These are phyloP conservation scores for Mycena leptocephala DNA, from an alignment of 768 basidiomycete species.

Conservation along the genomic window DNA sequence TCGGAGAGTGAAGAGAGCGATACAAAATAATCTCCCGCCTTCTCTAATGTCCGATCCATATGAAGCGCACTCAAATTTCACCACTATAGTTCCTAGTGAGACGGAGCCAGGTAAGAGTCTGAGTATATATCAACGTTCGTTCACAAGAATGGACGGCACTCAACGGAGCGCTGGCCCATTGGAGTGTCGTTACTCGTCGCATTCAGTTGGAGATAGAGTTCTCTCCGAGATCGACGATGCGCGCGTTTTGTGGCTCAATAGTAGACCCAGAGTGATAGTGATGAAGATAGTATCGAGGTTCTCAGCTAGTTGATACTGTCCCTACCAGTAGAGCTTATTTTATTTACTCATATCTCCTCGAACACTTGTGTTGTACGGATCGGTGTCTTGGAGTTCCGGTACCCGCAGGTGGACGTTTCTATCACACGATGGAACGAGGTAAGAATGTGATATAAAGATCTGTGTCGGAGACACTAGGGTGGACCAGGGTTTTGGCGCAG, in stretches of 20 bases:
- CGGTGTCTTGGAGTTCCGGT: no score
- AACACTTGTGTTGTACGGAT: not conserved
- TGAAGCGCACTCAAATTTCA: not conserved
- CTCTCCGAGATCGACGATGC: no score
- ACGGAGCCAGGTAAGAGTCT: not conserved
- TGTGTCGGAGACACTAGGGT: no score
- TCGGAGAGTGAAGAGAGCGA: not conserved
- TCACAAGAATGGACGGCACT: not conserved
- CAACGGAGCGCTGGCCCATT: not conserved
- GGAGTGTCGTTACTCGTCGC: not conserved
- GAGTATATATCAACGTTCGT: not conserved
- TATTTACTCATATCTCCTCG: not conserved
- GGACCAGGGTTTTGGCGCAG: no score
- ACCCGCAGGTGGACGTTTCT: no score
- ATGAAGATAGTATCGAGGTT: no score
- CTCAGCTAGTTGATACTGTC: no score
- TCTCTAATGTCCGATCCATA: not conserved
- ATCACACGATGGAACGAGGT: no score
- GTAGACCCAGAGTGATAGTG: no score
- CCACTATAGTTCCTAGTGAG: not conserved
- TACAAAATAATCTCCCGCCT: not conserved
- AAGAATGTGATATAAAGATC: no score
- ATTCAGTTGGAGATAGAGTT: not conserved
- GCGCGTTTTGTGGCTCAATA: no score
- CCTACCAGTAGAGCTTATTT: no score